phyloP scores from a whole-genome alignment of 1,284 basidiomycete genomes.

The Apiotrichum akiyoshidainum region DNA sequence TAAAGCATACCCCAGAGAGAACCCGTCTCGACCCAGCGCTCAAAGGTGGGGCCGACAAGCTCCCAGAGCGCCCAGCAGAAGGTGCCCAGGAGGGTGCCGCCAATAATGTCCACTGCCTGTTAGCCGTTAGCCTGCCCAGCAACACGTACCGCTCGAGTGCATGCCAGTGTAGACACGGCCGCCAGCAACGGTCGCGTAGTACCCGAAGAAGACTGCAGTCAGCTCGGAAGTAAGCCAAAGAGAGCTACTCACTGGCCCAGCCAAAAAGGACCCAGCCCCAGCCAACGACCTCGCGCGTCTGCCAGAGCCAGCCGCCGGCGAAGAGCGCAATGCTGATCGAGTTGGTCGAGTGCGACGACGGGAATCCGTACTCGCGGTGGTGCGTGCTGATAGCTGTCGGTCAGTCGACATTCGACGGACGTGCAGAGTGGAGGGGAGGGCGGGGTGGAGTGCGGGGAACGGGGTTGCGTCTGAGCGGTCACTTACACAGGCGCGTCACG shows the following conservation, averaged over 20 bases:
- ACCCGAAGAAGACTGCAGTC: constrained; percentile 56
- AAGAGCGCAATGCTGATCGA: constrained; percentile 81
- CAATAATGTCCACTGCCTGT: constrained; percentile 61
- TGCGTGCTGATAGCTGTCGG: constrained; percentile 73
- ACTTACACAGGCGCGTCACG: constrained; percentile 66
- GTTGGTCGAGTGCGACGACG: constrained; percentile 93
- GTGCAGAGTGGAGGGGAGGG: not conserved
- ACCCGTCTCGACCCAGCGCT: constrained; percentile 54
- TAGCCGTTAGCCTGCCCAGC: not conserved
- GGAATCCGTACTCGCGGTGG: constrained; percentile 69
- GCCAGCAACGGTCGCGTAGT: constrained; percentile 75
- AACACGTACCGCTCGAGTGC: constrained; percentile 60
- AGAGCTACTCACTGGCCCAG: constrained; percentile 29
- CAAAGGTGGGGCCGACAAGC: constrained; percentile 40
- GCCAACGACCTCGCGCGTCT: constrained; percentile 24
- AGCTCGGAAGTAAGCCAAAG: no score
- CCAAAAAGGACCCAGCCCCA: constrained; percentile 15
- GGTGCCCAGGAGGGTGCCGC: constrained; percentile 65
- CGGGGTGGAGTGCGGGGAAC: no score
- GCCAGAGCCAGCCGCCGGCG: constrained; percentile 50
- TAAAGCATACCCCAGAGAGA: constrained; percentile 57
- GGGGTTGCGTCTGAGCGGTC: no score
- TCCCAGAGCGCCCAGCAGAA: constrained; percentile 63
- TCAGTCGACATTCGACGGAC: not conserved
- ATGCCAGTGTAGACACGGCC: constrained; percentile 88